Evolutionary conservation across 345 rosid genomes (phyloP).

Genomic region (Euphorbia pulcherrima): DNA sequence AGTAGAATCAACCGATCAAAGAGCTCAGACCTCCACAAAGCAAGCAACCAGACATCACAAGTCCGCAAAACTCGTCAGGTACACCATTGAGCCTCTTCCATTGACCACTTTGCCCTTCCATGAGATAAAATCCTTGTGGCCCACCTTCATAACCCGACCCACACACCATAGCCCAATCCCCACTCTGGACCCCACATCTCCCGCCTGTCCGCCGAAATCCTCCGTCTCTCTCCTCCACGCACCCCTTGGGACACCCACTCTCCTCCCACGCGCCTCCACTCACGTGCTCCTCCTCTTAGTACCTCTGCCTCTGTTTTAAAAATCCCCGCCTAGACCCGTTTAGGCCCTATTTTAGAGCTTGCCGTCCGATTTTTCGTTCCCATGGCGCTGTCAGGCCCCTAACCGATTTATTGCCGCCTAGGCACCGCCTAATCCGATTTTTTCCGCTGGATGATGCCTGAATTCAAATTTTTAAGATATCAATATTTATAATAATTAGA

Average conservation of each 20-base stretch:
- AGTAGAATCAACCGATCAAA: too few relatives aligned
- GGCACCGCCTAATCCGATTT: too few relatives aligned
- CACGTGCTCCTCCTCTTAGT: slow-evolving; percentile 29
- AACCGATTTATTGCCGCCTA: too few relatives aligned
- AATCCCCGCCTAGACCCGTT: too few relatives aligned
- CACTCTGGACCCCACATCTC: slow-evolving; percentile 28
- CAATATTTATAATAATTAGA: too few relatives aligned
- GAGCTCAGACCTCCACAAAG: slow-evolving; percentile 43
- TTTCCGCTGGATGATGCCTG: too few relatives aligned
- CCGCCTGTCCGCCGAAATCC: not conserved
- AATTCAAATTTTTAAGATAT: too few relatives aligned
- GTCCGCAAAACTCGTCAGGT: slow-evolving; percentile 41
- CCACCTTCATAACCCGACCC: slow-evolving; percentile 55
- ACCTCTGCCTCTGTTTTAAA: too few relatives aligned
- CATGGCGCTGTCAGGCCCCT: too few relatives aligned
- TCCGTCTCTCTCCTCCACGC: slow-evolving; percentile 9
- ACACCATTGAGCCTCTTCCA: slow-evolving; percentile 33
- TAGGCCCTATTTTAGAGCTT: too few relatives aligned
- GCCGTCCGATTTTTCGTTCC: too few relatives aligned
- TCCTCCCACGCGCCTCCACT: slow-evolving; percentile 53
- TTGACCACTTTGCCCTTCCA: slow-evolving; percentile 34
- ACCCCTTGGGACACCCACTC: slow-evolving; percentile 35
- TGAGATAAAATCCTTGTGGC: slow-evolving; percentile 37
- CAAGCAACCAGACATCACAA: slow-evolving; percentile 63
- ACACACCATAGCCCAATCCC: slow-evolving; percentile 30